Base-by-base conservation (phyloP, 805 yeast genomes). In the Metschnikowia kofuensis region DNA sequence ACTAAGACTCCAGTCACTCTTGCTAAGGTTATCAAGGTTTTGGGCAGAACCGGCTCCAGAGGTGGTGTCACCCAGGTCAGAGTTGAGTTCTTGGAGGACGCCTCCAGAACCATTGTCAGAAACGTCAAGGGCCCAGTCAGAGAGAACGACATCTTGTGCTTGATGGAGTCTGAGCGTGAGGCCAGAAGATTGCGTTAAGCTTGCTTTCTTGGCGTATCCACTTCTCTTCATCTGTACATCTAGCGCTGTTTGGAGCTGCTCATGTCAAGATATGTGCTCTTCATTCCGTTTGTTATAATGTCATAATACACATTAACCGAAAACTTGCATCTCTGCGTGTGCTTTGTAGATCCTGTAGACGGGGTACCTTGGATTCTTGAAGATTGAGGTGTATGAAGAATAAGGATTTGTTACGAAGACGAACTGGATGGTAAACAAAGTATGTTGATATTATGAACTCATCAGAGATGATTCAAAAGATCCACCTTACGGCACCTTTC, bases 1-100 rank as follows among this genome's bases (percentile, higher is more conserved):
- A 72, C 81, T 61, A 80, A 84, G 79, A 84, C 89, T 78, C 96
- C 96, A 75, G 97, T 92, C 72, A 94, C 96, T 83, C 89, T 92
- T 79, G 99, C 98, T 76, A 92, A 92, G 85, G 99, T 92, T 75
- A 89, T 89, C 80, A 94, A 92, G 84, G 98, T 92, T 77, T 85
- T 92, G 79, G 98, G 98, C 78, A 92, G 99, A 82, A 92, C 99
- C 86, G 99, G 99, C 77, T 92, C 99, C 77, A 92, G 98, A 83
- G 98, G 98, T 87, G 97, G 97, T 84, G 96, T 89, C 78, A 89
- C 96, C 80, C 96, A 89, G 80, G 96, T 89, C 79, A 89, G 96
- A 79, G 96, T 89, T 72, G 96, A 89, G 79, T 89, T 89, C 85
- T 81, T 89, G 75, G 96, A 89, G 72, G 96, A 89, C 76, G 81